Conservation (phyloP, 345 rosid genomes). For the Euphorbia pulcherrima region DNA sequence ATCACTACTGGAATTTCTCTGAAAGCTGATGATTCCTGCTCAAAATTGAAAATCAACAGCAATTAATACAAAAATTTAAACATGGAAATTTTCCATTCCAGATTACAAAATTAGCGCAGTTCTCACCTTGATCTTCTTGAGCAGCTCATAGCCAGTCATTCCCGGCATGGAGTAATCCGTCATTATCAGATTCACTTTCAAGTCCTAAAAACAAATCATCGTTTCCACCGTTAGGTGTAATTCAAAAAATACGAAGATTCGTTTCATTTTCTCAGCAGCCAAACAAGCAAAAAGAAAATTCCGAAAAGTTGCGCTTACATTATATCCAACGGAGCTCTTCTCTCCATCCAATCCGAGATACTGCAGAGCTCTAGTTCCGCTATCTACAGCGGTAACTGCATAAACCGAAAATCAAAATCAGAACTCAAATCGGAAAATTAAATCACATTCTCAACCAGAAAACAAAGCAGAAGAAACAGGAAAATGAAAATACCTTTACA, state of each 20-base stretch:
- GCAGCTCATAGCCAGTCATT: constrained; percentile 76
- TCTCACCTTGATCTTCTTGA: constrained; percentile 67
- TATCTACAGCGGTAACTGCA: constrained; percentile 72
- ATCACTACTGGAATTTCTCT: constrained; percentile 78
- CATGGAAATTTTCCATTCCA: neutral
- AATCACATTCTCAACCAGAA: neutral
- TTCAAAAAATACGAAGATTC: neutral
- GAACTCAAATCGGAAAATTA: neutral
- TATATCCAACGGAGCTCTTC: constrained; percentile 48
- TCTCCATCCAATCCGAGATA: constrained; percentile 78
- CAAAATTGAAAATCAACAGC: neutral
- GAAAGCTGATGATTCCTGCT: constrained; percentile 67
- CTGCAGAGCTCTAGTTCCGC: constrained; percentile 67
- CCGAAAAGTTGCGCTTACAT: constrained; percentile 41
- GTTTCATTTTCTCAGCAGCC: constrained; percentile 18
- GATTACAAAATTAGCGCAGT: neutral
- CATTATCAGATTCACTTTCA: constrained; percentile 73
- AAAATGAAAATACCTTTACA: constrained; percentile 53
- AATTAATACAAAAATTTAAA: neutral
- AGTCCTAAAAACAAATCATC: constrained; percentile 37
- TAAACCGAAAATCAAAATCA: neutral
- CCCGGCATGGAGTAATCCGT: constrained; percentile 89
- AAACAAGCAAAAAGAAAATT: too few species aligned
- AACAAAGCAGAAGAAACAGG: neutral
- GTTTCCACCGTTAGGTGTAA: neutral